Base-by-base conservation (phyloP, 2,329 filamentous ascomycete genomes). In the Fusarium sacchari region DNA sequence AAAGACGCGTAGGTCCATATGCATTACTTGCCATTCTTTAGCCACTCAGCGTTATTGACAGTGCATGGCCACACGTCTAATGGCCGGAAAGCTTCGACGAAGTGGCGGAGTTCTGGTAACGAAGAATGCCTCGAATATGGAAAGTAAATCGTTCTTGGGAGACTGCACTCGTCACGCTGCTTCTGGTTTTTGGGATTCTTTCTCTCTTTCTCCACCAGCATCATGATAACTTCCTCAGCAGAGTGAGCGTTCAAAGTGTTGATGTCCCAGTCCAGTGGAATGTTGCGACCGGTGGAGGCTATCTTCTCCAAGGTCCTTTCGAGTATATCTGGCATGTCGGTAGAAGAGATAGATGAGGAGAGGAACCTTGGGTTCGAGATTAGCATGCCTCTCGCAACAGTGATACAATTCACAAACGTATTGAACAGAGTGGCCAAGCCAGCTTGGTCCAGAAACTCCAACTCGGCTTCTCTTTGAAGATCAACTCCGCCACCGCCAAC, bases 51-150 rank as follows among this genome's bases (percentile, higher is more conserved):
- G 22, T 87, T 82, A 68, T 94, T 87, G 4, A 92, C 89, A 0
- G 94, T 97, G 78, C 95, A 97, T 0, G 95, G 94, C 84, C 92
- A 93, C 5, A 98, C 85, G 76, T 98, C 94, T 50, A 83, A 89
- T 0, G 95, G 95, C 34, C 84, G 88, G 75, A 98, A 93, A 0
- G 86, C 85, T 7, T 85, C 80, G 2, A 97, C 86, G 2, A 98
- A 83, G 60, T 90, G 83, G 71, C 94, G 92, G 6, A 97, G 87
- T 79, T 98, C 96, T 0, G 86, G 84, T 68, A 96, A 96, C 0
- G 94, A 97, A 0, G 96, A 97, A 81, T 98, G 96, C 2, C 96
- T 89, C 1, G 96, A 96, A 78, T 95, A 98, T 0, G 95, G 94
- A 74, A 97, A 98, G 0, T 80, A 83, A 7, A 91, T 88, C 0